These are phyloP conservation scores for Magnaporthiopsis poae DNA, from an alignment of 2,329 filamentous ascomycete genomes.

Conservation along the genomic window DNA sequence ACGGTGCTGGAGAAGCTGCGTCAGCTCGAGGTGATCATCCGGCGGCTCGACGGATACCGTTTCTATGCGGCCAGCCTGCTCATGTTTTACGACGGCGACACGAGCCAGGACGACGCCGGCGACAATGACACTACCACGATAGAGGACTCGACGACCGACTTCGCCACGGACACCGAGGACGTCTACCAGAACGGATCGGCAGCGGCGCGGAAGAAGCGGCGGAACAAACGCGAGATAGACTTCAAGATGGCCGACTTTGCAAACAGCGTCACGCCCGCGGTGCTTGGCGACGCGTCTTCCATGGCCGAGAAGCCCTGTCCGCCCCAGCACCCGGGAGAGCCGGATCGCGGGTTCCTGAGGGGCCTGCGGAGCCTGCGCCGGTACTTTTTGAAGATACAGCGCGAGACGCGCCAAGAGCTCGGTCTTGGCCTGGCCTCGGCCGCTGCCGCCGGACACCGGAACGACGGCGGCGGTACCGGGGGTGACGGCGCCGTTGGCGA, in stretches of 20 bases:
- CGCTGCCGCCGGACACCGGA: slow-evolving; percentile 9
- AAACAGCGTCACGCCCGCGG: slow-evolving; percentile 87
- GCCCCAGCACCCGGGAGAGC: slow-evolving; percentile 66
- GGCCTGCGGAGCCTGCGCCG: slow-evolving; percentile 67
- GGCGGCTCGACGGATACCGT: slow-evolving; percentile 70
- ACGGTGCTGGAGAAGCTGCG: slow-evolving; percentile 74
- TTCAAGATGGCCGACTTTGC: slow-evolving; percentile 98
- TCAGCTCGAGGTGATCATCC: slow-evolving; percentile 73
- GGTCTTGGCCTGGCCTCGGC: slow-evolving; percentile 25
- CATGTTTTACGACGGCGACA: slow-evolving; percentile 90
- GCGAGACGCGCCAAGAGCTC: slow-evolving; percentile 54
- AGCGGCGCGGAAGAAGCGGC: slow-evolving; percentile 32
- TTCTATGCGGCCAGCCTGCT: slow-evolving; percentile 92
- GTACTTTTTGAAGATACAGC: slow-evolving; percentile 82
- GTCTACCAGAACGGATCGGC: slow-evolving; percentile 18
- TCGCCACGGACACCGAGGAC: slow-evolving; percentile 49
- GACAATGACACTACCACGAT: slow-evolving; percentile 37
- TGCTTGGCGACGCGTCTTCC: slow-evolving; percentile 36
- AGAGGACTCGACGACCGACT: slow-evolving; percentile 49
- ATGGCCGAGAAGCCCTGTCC: slow-evolving; percentile 56
- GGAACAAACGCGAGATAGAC: slow-evolving; percentile 58
- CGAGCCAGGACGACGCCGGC: slow-evolving; percentile 34
- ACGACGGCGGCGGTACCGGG: slow-evolving; percentile 6
- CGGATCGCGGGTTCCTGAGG: slow-evolving; percentile 81
- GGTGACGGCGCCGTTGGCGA: background rate